These are phyloP conservation scores for Bathelium albidoporum DNA, from an alignment of 495 filamentous ascomycete species.

Conservation along the genomic window DNA sequence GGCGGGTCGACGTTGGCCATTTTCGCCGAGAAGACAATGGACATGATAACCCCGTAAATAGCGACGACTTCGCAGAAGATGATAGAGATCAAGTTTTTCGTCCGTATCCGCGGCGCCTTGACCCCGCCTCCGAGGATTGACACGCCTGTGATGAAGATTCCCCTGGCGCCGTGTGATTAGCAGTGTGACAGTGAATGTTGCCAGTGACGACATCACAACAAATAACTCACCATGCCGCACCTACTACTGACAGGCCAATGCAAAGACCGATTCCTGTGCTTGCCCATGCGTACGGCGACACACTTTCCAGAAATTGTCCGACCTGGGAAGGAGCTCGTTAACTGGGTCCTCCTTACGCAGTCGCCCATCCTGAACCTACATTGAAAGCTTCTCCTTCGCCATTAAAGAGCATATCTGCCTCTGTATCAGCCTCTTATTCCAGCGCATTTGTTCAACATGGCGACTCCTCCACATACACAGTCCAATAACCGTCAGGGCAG, in stretches of 20 bases:
- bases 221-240: slow-evolving; percentile 83
- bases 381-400: slow-evolving; percentile 94
- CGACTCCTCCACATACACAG: slow-evolving; percentile 54
- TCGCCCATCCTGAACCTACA: slow-evolving; percentile 43
- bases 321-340: slow-evolving; percentile 45
- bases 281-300: slow-evolving; percentile 93
- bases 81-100: slow-evolving; percentile 98
- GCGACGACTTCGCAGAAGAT: slow-evolving; percentile 99
- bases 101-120: slow-evolving; percentile 88
- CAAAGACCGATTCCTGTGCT: slow-evolving; percentile 84
- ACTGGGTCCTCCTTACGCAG: slow-evolving; percentile 5
- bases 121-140: slow-evolving; percentile 96
- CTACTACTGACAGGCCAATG: slow-evolving; percentile 89
- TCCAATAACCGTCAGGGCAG: slow-evolving; percentile 71
- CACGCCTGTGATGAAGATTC: slow-evolving; percentile 98
- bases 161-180: slow-evolving; percentile 50
- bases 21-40: slow-evolving; percentile 92
- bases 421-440: slow-evolving; percentile 28
- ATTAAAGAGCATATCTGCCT: slow-evolving; percentile 90
- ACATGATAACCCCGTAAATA: slow-evolving; percentile 99
- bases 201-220: neutral
- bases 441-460: slow-evolving; percentile 3
- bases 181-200: slow-evolving; percentile 1
- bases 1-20: slow-evolving; percentile 43
- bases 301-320: slow-evolving; percentile 84